These are phyloP conservation scores for Boletus mariae DNA, from an alignment of 1,284 basidiomycete species.

Conservation along the genomic window DNA sequence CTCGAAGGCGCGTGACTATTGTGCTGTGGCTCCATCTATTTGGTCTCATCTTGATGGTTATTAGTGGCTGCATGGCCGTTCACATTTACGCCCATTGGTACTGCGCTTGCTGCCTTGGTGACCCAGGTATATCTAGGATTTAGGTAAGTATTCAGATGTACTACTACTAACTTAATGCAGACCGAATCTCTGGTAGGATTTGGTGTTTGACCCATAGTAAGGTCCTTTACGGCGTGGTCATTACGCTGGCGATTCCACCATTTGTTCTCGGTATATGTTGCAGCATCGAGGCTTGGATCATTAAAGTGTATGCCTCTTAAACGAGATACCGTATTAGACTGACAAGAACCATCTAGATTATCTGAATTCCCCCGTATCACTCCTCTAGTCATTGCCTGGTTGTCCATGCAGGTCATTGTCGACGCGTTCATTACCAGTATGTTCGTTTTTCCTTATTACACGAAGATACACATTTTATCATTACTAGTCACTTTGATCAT, in stretches of 20 bases:
- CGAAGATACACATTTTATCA: too few species aligned
- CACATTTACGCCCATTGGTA: slow-evolving; percentile 39
- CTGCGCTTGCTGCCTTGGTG: slow-evolving; percentile 35
- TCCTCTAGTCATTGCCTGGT: too few species aligned
- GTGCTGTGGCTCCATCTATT: background rate
- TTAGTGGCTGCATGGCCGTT: slow-evolving; percentile 35
- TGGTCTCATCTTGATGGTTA: background rate
- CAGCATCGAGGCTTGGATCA: slow-evolving; percentile 37
- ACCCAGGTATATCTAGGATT: too few species aligned
- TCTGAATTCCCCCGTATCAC: too few species aligned
- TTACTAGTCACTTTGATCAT: too few species aligned
- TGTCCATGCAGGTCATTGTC: too few species aligned
- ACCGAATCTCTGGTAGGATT: slow-evolving; percentile 17
- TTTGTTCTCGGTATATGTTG: slow-evolving; percentile 38
- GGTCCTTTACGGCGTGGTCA: slow-evolving; percentile 33
- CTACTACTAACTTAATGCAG: background rate
- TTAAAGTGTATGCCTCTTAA: slow-evolving; percentile 33
- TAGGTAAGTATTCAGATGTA: background rate
- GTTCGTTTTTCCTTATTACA: too few species aligned
- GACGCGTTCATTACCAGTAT: too few species aligned
- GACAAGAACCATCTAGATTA: too few species aligned
- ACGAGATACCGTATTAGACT: too few species aligned
- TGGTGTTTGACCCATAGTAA: slow-evolving; percentile 36
- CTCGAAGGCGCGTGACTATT: slow-evolving; percentile 6
- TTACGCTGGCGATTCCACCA: slow-evolving; percentile 33